Evolutionary conservation across 23 red algal genomes (phyloP).

Genomic region (Gracilaria domingensis): DNA sequence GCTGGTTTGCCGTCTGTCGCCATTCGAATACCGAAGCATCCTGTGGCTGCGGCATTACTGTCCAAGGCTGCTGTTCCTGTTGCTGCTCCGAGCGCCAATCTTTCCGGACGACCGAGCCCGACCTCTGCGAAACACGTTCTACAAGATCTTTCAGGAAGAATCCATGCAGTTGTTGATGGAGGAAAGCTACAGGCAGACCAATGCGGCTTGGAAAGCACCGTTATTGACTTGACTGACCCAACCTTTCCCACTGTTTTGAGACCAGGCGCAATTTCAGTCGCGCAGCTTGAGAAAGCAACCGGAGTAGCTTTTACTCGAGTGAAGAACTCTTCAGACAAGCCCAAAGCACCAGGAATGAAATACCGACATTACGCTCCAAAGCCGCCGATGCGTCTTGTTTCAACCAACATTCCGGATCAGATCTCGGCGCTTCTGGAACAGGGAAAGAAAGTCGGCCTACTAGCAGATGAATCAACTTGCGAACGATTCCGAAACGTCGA

Average conservation of each 20-base stretch:
- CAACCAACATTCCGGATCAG: not conserved
- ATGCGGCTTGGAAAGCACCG: conserved; percentile 85
- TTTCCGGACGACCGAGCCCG: conserved; percentile 75
- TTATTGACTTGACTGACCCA: conserved; percentile 68
- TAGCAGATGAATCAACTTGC: conserved; percentile 48
- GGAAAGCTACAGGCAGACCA: conserved; percentile 47
- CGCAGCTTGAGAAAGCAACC: conserved; percentile 13
- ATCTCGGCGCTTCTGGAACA: conserved; percentile 1
- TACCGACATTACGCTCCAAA: conserved; percentile 93
- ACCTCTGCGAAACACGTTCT: conserved; percentile 80
- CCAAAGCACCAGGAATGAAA: conserved; percentile 93
- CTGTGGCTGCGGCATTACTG: conserved; percentile 79
- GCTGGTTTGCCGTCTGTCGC: conserved; percentile 71
- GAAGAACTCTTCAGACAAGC: not conserved
- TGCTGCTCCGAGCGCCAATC: conserved; percentile 88
- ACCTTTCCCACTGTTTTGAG: conserved; percentile 51
- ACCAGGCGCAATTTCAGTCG: conserved; percentile 73
- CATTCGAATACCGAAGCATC: conserved; percentile 83
- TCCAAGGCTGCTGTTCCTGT: conserved; percentile 59
- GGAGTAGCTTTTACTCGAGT: conserved; percentile 20
- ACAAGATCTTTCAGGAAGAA: conserved; percentile 60
- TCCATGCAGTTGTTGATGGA: conserved; percentile 74
- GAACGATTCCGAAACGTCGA: not conserved
- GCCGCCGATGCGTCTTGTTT: conserved; percentile 55
- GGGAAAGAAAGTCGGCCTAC: conserved; percentile 59